Conservation (phyloP, 768 basidiomycete genomes). For the Hypholoma fasciculare region DNA sequence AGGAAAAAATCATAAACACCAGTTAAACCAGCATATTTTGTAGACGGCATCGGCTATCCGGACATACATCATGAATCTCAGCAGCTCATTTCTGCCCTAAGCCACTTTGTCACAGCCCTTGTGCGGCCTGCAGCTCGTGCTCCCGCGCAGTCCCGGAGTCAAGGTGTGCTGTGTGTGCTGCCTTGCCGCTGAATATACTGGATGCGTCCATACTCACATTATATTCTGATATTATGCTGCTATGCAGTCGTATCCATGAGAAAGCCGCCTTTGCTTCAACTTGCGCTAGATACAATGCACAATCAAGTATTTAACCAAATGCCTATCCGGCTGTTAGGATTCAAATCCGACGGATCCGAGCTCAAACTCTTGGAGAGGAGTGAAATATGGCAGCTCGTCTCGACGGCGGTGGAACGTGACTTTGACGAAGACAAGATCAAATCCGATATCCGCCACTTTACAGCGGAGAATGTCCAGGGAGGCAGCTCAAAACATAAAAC, state of each 20-base stretch:
- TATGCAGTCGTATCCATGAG: background rate
- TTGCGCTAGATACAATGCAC: background rate
- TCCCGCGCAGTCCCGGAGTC: background rate
- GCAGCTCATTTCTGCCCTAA: background rate
- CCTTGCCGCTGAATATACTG: background rate
- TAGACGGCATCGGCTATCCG: background rate
- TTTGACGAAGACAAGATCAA: background rate
- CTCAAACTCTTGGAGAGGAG: constrained; percentile 4
- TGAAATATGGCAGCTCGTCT: background rate
- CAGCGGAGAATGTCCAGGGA: background rate
- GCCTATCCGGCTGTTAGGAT: constrained; percentile 1
- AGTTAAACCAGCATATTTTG: background rate
- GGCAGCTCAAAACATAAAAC: background rate
- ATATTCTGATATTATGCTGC: background rate
- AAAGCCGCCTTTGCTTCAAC: background rate
- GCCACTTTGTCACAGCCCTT: background rate
- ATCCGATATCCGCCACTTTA: background rate
- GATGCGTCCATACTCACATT: background rate
- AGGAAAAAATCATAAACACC: too few species aligned
- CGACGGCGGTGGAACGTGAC: background rate
- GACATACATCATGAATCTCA: background rate
- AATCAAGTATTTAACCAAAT: background rate
- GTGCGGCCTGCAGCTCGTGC: background rate
- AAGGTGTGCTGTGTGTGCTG: background rate
- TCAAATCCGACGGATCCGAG: background rate